Evolutionary conservation across 2,329 filamentous ascomycete species (phyloP).

Genomic region (Zymoseptoria brevis): DNA sequence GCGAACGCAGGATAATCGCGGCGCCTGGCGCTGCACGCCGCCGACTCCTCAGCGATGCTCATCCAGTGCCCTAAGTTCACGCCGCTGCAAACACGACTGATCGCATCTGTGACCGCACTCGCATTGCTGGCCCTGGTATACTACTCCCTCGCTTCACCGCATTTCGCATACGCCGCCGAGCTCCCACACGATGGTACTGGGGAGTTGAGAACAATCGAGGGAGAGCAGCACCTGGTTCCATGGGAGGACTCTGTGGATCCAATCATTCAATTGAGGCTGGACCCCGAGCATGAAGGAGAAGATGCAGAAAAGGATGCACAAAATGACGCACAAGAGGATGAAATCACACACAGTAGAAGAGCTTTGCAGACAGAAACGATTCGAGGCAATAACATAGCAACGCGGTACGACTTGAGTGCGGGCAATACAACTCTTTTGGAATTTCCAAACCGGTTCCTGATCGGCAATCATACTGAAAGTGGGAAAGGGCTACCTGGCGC

Average conservation of each 20-base stretch:
- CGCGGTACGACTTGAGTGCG: conserved; percentile 48
- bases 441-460: conserved; percentile 51
- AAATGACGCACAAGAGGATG: conserved; percentile 16
- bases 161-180: conserved; percentile 57
- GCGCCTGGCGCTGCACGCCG: conserved; percentile 7
- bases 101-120: conserved; percentile 56
- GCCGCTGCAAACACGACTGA: conserved; percentile 64
- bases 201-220: conserved; percentile 29
- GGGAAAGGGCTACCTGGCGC: conserved; percentile 26
- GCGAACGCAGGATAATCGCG: conserved; percentile 10
- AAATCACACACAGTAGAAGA: conserved; percentile 20
- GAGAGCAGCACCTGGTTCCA: conserved; percentile 38
- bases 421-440: conserved; percentile 58
- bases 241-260: conserved; percentile 30
- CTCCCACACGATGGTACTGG: conserved; percentile 27
- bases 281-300: conserved; percentile 15
- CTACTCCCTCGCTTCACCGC: conserved; percentile 50
- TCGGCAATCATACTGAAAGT: conserved; percentile 32
- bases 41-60: conserved; percentile 15
- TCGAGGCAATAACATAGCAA: conserved; percentile 51
- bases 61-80: conserved; percentile 48
- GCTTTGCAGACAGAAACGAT: conserved; percentile 16
- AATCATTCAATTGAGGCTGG: conserved; percentile 6
- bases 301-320: too few relatives aligned
- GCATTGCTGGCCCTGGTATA: conserved; percentile 54